Evolutionary conservation across 2,329 filamentous ascomycete species (phyloP).

Genomic region (Ramularia collo-cygni): DNA sequence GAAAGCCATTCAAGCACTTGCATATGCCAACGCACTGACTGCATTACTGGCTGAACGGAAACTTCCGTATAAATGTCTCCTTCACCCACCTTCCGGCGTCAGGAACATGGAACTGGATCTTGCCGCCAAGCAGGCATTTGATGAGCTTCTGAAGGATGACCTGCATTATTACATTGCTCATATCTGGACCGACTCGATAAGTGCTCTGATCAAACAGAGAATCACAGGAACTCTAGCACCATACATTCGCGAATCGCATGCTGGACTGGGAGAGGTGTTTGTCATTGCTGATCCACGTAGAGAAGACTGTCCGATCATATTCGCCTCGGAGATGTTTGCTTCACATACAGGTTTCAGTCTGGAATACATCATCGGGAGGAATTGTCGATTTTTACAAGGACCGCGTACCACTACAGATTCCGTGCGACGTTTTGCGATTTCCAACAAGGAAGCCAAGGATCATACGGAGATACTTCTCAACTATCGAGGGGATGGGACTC

Average conservation of each 20-base stretch:
- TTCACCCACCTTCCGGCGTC: neutral
- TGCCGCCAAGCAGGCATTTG: constrained; percentile 57
- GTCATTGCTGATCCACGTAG: constrained; percentile 67
- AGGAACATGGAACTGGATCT: constrained; percentile 52
- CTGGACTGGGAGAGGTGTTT: constrained; percentile 69
- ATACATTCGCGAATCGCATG: constrained; percentile 58
- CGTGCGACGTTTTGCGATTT: constrained; percentile 54
- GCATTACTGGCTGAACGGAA: constrained; percentile 40
- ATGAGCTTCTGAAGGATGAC: constrained; percentile 57
- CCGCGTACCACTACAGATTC: constrained; percentile 60
- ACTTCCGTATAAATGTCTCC: constrained; percentile 46
- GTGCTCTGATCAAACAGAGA: constrained; percentile 57
- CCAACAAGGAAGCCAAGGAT: constrained; percentile 55
- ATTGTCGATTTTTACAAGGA: constrained; percentile 72
- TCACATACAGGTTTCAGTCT: constrained; percentile 67
- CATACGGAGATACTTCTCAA: constrained; percentile 69
- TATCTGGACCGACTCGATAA: constrained; percentile 60
- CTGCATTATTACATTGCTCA: constrained; percentile 65
- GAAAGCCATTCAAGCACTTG: constrained; percentile 63
- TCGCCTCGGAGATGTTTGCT: constrained; percentile 69
- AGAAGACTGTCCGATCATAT: constrained; percentile 67
- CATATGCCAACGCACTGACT: constrained; percentile 62
- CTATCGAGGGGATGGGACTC: constrained; percentile 65
- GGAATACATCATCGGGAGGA: constrained; percentile 64
- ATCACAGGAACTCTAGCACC: constrained; percentile 60